Base-by-base conservation (phyloP, 306 rosid species). In the Sechiopsis laciniata region DNA sequence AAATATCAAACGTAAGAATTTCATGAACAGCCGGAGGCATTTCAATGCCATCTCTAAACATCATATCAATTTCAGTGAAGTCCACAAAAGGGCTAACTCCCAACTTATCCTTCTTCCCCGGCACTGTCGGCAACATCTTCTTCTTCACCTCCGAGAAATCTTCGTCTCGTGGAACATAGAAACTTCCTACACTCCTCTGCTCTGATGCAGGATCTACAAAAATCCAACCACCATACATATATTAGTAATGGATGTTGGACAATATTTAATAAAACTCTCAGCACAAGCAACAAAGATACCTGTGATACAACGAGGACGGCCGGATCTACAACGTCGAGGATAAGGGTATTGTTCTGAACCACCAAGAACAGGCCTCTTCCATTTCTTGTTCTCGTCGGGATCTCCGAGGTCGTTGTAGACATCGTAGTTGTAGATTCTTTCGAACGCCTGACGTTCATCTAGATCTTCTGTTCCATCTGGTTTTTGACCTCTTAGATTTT, bases 131-230 rank as follows among this genome's bases (percentile, higher is more conserved):
- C 76, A 86, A 83, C 9, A 88, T 72, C 0, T 79, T 19, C 66
- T 88, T 81, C 77, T 90, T 90, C 4, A 88, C 72, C 37, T 80
- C 88, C 0, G 94, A 73, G 79, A 90, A 90, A 13, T 54, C 17
- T 75, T 90, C 96, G 19, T 90, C 96, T 53, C 91, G 71, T 0
- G 96, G 96, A 63, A 90, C 96, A 12, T 88, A 90, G 6, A 88
- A 42, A 5, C 19, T 72, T 0, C 0, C 35, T 26, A 0, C 55
- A n/a, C 80, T 77, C 45, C 85, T 85, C 55, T 78, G 8, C 85
- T 90, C 96, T 0, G 85, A 83, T 22, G 2, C 10, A 0, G 82
- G 75, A 79, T 84, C 96, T 90, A 75, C 53, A 20, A 40, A 6
- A 6, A 40, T 40, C 46, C 46, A 40, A 40, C 9, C 37, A 32